Base-by-base conservation (phyloP, 2,329 filamentous ascomycete genomes). In the Microdochium paspali region DNA sequence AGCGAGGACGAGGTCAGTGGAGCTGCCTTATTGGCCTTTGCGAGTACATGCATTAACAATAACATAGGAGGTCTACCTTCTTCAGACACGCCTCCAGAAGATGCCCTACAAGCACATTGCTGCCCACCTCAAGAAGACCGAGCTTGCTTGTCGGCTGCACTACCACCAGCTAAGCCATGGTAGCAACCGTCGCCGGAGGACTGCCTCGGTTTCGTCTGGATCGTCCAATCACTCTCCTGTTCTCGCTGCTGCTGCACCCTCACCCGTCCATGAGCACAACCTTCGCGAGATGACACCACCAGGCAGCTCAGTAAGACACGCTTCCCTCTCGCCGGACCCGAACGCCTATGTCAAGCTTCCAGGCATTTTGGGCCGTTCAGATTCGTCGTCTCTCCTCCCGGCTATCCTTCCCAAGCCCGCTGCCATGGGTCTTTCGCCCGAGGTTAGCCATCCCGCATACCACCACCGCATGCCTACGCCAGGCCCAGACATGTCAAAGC, bases 61-160 rank as follows among this genome's bases (percentile, higher is more conserved):
- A 21, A 48, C 28, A 52, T 53, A 91, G 87, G 88, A 93, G 69
- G 77, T 82, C 49, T 93, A 91, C 64, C 82, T 93, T 47, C 77
- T 93, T 51, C 85, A 90, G 66, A 90, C 85, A 51, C 85, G 87
- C 49, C 79, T 87, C 59, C 85, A 90, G 60, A 91, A 91, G 69
- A 89, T 91, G 82, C 87, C 87, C 1, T 93, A 93, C 69, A 93
- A 91, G 74, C 86, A 91, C 63, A 93, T 93, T 61, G 87, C 87
- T 49, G 80, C 84, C 50, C 84, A 90, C 58, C 71, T 93, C 56
- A 88, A 90, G 69, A 94, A 93, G 73, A 93, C 87, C 1, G 87
- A 93, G 69, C 74, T 93, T 50, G 87, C 87, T 44, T 94, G 87
- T 69, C 87, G 88, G 53, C 77, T 94, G 52, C 88, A 93, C 67